phyloP scores from a whole-genome alignment of 805 yeast genomes.

The Saccharomycopsis sp. region DNA sequence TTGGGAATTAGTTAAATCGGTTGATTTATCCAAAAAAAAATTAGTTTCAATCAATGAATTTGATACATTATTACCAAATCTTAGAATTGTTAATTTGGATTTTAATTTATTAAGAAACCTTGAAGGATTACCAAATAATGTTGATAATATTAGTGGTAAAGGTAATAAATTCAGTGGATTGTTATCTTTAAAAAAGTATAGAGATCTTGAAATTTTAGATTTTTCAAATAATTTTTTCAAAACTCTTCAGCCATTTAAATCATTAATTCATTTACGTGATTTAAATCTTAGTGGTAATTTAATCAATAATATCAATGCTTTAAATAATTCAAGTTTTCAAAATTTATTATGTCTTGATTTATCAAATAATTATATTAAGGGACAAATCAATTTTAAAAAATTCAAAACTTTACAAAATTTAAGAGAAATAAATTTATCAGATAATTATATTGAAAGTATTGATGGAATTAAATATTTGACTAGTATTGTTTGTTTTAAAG shows the following conservation, averaged over 20 bases:
- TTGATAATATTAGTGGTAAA: constrained; percentile 26
- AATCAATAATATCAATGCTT: constrained; percentile 25
- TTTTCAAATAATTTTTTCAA: constrained; percentile 25
- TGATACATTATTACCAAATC: constrained; percentile 31
- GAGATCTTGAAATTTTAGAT: constrained; percentile 27
- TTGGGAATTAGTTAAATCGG: constrained; percentile 31
- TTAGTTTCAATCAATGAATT: constrained; percentile 32
- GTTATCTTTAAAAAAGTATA: constrained; percentile 20
- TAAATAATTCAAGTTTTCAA: constrained; percentile 22
- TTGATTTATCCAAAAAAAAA: constrained; percentile 26
- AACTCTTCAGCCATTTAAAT: constrained; percentile 24
- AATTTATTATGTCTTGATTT: constrained; percentile 23
- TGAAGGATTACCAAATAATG: constrained; percentile 29
- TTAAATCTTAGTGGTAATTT: constrained; percentile 20
- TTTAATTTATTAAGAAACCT: constrained; percentile 29
- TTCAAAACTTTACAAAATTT: constrained; percentile 23
- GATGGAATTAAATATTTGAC: constrained; percentile 26
- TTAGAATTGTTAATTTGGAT: constrained; percentile 29
- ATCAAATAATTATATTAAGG: constrained; percentile 12
- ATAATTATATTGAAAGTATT: constrained; percentile 27
- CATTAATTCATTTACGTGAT: constrained; percentile 29
- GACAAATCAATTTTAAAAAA: constrained; percentile 26
- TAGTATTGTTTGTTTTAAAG: constrained; percentile 25
- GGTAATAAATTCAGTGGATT: constrained; percentile 26
- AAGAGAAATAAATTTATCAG: constrained; percentile 22